Evolutionary conservation across 805 yeast genomes (phyloP), one percentile per base, ranked within the genome.

Genomic region (Candida ipomoeae): DNA sequence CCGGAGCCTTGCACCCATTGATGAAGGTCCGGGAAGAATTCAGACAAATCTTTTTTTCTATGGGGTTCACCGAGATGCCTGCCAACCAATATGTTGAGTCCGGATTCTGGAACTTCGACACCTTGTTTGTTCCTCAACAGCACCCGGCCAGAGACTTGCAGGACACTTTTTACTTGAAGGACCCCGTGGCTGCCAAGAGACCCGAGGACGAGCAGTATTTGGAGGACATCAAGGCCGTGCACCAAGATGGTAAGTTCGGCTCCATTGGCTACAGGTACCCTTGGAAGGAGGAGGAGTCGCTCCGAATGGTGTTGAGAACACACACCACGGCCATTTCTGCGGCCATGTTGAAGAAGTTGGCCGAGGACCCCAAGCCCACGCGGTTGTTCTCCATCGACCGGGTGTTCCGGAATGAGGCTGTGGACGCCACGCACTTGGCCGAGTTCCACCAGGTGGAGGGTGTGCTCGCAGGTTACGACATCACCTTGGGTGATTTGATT

Each of bases 361-460:
- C 98, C 48, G 73, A 81, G 55, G 85, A 89, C 69, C 96, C 96
- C 54, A 83, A 82, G 63, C 97, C 98, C 52, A 80, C 87, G 7
- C 83, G 98, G 74, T 79, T 89, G 66, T 94, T 94, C 77, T 88
- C 96, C 44, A 95, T 94, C 63, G 99, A 94, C 71, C 84, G 97
- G 67, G 99, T 94, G 53, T 94, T 94, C 88, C 89, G 99, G 77
- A 94, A 94, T 69, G 99, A 94, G 77, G 98, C 99, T 29, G 99
- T 94, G 47, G 99, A 94, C 69, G 98, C 98, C 48, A 94, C 99
- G 15, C 99, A 94, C 71, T 82, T 94, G 73, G 99, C 99, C 37
- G 99, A 94, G 75, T 94, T 94, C 80, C 98, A 94, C 73, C 99
- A 94, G 76, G 96, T 94, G 55, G 99, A 94, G 75, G 99, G 99